A percentile compares a stretch with the other conserved stretches of the same genome.
phyloP scores from a whole-genome alignment of 306 rosid species.

The Acacia acuminata region DNA sequence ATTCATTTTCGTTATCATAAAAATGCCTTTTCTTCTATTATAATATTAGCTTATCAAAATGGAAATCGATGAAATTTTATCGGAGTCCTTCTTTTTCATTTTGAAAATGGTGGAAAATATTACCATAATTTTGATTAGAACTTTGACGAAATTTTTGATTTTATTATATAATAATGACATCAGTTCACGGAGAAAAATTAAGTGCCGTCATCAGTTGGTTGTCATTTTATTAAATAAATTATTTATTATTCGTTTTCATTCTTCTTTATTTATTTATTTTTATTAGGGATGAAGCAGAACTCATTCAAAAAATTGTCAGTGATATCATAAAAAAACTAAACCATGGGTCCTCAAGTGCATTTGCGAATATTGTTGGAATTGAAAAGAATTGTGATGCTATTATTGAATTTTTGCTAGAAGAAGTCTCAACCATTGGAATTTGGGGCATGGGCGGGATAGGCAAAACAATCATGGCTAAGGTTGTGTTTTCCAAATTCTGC shows the following conservation, averaged over 20 bases:
- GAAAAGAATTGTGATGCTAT: neutral
- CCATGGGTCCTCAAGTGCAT: neutral
- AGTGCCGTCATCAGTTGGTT: too few relatives aligned
- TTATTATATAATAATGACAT: too few relatives aligned
- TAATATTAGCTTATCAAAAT: neutral
- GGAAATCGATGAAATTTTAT: neutral
- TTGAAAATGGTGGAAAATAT: too few relatives aligned
- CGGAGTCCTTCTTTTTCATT: neutral
- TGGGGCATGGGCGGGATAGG: constrained; percentile 36
- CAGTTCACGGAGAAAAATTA: too few relatives aligned
- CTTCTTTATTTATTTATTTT: too few relatives aligned
- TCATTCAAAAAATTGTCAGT: too few relatives aligned
- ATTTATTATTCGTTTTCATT: too few relatives aligned
- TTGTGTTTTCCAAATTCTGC: neutral
- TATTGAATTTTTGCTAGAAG: neutral
- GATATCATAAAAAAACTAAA: neutral
- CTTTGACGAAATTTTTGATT: neutral
- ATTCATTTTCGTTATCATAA: neutral
- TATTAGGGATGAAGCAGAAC: too few relatives aligned
- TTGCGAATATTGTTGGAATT: neutral
- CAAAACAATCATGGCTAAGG: constrained; percentile 27
- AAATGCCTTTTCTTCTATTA: neutral
- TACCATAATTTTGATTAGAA: too few relatives aligned
- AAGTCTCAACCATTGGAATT: constrained; percentile 9
- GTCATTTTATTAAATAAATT: too few relatives aligned